phyloP scores from a whole-genome alignment of 1,284 basidiomycete species.

The Leccinum angustisporum region DNA sequence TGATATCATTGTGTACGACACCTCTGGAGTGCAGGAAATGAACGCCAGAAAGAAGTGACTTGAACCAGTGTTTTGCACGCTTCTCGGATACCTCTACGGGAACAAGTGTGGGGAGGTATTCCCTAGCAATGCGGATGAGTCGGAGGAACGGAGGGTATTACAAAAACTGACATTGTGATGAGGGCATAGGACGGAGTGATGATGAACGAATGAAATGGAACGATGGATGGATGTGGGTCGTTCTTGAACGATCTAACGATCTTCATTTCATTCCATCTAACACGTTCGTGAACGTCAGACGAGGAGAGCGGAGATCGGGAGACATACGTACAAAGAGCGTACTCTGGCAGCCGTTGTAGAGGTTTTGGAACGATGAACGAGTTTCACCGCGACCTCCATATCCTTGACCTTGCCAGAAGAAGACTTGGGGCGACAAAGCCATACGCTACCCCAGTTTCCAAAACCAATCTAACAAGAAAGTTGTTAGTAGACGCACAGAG shows the following conservation, averaged over 20 bases:
- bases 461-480: slow-evolving; percentile 62
- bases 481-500: slow-evolving; percentile 4
- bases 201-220: slow-evolving; percentile 90
- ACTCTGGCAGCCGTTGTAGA: slow-evolving; percentile 85
- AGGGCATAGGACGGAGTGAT: slow-evolving; percentile 88
- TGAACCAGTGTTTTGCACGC: slow-evolving; percentile 82
- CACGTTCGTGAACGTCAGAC: slow-evolving; percentile 6
- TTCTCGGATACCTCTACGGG: slow-evolving; percentile 81
- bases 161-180: slow-evolving; percentile 73
- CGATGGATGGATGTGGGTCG: slow-evolving; percentile 86
- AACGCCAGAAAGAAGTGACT: slow-evolving; percentile 82
- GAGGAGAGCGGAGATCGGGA: slow-evolving; percentile 2
- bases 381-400: slow-evolving; percentile 80
- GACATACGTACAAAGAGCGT: slow-evolving; percentile 65
- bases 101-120: slow-evolving; percentile 73
- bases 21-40: slow-evolving; percentile 84
- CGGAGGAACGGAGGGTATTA: slow-evolving; percentile 6
- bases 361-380: slow-evolving; percentile 80
- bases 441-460: slow-evolving; percentile 87
- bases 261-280: slow-evolving; percentile 94
- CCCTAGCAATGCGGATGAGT: slow-evolving; percentile 45
- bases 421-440: slow-evolving; percentile 67
- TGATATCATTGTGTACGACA: slow-evolving; percentile 94
- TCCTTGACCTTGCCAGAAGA: slow-evolving; percentile 41
- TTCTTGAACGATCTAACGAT: slow-evolving; percentile 79